Conservation (phyloP, 2,329 filamentous ascomycete species). For the Teratosphaeria zuluensis region DNA sequence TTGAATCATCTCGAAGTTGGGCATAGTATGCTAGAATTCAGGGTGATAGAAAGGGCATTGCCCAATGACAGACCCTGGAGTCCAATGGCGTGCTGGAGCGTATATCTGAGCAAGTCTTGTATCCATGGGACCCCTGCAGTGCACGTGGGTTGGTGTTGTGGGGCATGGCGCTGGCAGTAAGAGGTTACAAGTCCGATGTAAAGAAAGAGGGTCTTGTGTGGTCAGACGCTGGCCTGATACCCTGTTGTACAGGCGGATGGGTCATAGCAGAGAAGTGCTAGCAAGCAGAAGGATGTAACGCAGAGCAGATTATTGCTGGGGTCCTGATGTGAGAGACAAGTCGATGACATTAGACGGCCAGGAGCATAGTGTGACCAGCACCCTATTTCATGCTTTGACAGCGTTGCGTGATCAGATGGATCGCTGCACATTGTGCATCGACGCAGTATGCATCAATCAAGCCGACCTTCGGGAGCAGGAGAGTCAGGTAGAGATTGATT, state of each 20-base stretch:
- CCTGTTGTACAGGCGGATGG: too few relatives aligned
- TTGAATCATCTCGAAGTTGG: not conserved
- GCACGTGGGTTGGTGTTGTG: not conserved
- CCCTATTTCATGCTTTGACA: not conserved
- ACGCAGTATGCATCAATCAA: not conserved
- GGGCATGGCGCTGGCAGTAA: too few relatives aligned
- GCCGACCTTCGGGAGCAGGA: not conserved
- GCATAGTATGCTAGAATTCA: not conserved
- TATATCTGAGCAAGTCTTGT: not conserved
- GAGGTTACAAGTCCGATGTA: too few relatives aligned
- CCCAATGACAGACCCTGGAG: not conserved
- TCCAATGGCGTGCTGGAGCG: not conserved
- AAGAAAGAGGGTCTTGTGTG: too few relatives aligned
- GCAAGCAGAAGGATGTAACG: too few relatives aligned
- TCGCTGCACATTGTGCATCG: not conserved
- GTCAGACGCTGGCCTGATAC: too few relatives aligned
- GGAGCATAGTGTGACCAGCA: not conserved
- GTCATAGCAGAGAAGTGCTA: too few relatives aligned
- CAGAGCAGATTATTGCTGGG: too few relatives aligned
- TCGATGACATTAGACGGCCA: too few relatives aligned
- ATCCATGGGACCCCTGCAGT: not conserved
- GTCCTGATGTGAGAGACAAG: too few relatives aligned
- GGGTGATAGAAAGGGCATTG: not conserved
- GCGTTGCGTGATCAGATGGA: not conserved
- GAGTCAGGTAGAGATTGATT: not conserved